A percentile compares a stretch with the other conserved stretches of the same genome.
Evolutionary conservation across 2,329 filamentous ascomycete genomes (phyloP).

Genomic region (Alternaria viburni): DNA sequence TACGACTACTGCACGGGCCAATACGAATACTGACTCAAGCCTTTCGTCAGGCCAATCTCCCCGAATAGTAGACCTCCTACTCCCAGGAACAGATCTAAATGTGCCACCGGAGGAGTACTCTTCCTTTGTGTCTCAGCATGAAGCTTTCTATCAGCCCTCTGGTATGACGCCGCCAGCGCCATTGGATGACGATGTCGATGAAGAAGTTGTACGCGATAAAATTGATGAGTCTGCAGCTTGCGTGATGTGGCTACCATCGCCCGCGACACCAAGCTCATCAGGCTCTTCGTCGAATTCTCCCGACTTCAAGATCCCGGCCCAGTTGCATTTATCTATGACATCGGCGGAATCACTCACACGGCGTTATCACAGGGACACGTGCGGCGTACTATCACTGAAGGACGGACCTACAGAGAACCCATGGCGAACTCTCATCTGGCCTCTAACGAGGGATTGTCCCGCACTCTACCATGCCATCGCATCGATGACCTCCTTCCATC

Average conservation of each 20-base stretch:
- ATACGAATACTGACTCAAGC: slow-evolving; percentile 41
- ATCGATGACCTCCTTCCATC: slow-evolving; percentile 73
- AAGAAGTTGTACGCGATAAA: slow-evolving; percentile 59
- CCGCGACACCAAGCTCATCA: slow-evolving; percentile 44
- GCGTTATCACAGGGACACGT: slow-evolving; percentile 70
- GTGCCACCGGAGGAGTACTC: slow-evolving; percentile 48
- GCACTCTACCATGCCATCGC: slow-evolving; percentile 72
- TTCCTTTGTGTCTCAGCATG: slow-evolving; percentile 43
- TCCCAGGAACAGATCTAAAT: slow-evolving; percentile 57
- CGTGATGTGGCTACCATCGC: slow-evolving; percentile 48
- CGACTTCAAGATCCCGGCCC: slow-evolving; percentile 41
- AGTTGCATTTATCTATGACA: slow-evolving; percentile 57
- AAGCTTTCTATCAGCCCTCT: slow-evolving; percentile 42
- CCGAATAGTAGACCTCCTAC: slow-evolving; percentile 55
- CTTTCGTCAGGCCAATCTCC: slow-evolving; percentile 56
- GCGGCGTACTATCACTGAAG: slow-evolving; percentile 73
- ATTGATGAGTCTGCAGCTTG: slow-evolving; percentile 42
- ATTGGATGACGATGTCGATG: slow-evolving; percentile 56
- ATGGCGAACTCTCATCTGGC: slow-evolving; percentile 75
- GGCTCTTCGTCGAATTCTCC: slow-evolving; percentile 40
- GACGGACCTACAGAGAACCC: slow-evolving; percentile 73
- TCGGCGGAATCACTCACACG: slow-evolving; percentile 68
- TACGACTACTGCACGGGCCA: slow-evolving; percentile 29
- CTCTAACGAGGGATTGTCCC: slow-evolving; percentile 67
- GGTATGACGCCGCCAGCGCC: slow-evolving; percentile 37